A percentile compares a stretch with the other conserved stretches of the same genome.
Evolutionary conservation across 495 filamentous ascomycete species (phyloP).

Genomic region (Echria macrotheca): DNA sequence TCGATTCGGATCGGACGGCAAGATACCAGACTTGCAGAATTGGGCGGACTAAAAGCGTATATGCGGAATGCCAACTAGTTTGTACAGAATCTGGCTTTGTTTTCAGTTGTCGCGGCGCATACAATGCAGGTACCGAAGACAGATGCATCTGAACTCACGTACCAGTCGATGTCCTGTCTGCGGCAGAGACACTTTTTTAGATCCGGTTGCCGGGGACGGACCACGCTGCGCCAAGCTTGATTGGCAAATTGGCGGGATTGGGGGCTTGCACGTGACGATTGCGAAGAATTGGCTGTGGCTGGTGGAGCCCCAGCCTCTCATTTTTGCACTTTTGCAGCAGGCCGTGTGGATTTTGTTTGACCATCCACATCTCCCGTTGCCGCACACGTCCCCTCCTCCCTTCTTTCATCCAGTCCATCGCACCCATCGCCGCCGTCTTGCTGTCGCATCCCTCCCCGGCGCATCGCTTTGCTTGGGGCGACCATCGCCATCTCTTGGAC

Average conservation of each 20-base stretch:
- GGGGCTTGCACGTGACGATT: too few relatives aligned
- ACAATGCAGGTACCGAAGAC: neutral
- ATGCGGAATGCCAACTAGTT: too few relatives aligned
- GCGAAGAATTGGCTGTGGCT: conserved; percentile 17
- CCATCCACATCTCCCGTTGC: neutral
- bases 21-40: too few relatives aligned
- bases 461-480: conserved; percentile 16
- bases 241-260: too few relatives aligned
- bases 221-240: too few relatives aligned
- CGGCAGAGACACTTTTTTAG: too few relatives aligned
- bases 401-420: conserved; percentile 17
- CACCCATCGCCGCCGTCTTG: conserved; percentile 15
- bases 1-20: too few relatives aligned
- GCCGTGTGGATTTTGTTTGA: neutral
- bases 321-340: conserved; percentile 26
- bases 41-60: too few relatives aligned
- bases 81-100: too few relatives aligned
- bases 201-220: too few relatives aligned
- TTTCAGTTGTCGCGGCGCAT: too few relatives aligned
- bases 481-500: neutral
- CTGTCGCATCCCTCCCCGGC: conserved; percentile 16
- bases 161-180: neutral
- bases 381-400: conserved; percentile 10
- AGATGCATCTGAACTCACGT: neutral
- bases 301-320: conserved; percentile 32